phyloP scores from a whole-genome alignment of 2,329 filamentous ascomycete species.

The Ophiostoma himal-ulmi region DNA sequence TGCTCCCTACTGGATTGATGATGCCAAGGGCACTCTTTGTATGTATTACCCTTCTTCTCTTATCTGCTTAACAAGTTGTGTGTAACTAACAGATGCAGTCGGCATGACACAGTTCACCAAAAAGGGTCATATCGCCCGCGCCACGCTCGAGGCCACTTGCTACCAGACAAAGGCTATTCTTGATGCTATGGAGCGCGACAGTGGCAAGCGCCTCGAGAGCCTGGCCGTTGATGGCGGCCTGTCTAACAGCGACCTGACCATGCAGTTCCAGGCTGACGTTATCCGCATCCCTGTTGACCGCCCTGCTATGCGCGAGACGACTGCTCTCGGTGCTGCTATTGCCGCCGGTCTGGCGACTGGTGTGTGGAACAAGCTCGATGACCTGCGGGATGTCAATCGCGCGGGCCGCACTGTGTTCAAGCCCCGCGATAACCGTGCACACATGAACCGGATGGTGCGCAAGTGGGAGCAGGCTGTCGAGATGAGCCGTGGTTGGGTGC shows the following conservation, averaged over 20 bases:
- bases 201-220: slow-evolving; percentile 64
- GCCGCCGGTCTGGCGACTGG: slow-evolving; percentile 79
- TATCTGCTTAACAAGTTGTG: neutral
- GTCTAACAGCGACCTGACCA: slow-evolving; percentile 80
- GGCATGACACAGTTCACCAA: slow-evolving; percentile 81
- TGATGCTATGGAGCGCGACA: slow-evolving; percentile 85
- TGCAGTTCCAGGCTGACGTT: slow-evolving; percentile 87
- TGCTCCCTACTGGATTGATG: slow-evolving; percentile 91
- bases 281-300: slow-evolving; percentile 76
- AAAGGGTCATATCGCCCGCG: slow-evolving; percentile 78
- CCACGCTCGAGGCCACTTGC: slow-evolving; percentile 84
- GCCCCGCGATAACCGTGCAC: slow-evolving; percentile 50
- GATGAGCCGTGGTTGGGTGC: slow-evolving; percentile 53
- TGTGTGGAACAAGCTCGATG: slow-evolving; percentile 69
- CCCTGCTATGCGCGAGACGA: slow-evolving; percentile 85
- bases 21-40: slow-evolving; percentile 82
- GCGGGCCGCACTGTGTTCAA: slow-evolving; percentile 64
- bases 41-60: slow-evolving; percentile 37
- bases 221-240: slow-evolving; percentile 85
- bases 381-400: slow-evolving; percentile 67
- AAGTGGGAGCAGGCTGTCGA: slow-evolving; percentile 55
- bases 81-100: slow-evolving; percentile 39
- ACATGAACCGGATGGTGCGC: slow-evolving; percentile 41
- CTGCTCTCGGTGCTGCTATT: slow-evolving; percentile 80
- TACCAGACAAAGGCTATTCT: slow-evolving; percentile 89